Conservation (phyloP, 2,329 filamentous ascomycete species). For the Drechslerella coelobrocha region DNA sequence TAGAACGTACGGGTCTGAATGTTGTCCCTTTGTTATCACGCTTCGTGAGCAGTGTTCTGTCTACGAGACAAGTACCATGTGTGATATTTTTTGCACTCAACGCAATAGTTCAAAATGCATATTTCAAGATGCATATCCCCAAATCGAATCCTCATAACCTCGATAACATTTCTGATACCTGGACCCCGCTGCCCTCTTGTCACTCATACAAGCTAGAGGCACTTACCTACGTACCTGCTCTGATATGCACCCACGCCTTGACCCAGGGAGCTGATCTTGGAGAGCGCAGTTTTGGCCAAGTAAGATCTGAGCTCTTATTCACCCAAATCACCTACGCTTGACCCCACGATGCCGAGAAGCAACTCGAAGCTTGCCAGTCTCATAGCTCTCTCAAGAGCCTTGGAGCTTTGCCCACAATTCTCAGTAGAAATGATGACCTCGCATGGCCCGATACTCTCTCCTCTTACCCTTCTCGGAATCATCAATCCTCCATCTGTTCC, state of each 20-base stretch:
- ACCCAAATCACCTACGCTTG: background rate
- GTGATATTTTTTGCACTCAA: constrained; percentile 26
- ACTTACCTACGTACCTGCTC: too few species aligned
- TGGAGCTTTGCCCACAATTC: background rate
- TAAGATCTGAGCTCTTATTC: too few species aligned
- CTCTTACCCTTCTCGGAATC: background rate
- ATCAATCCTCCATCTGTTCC: background rate
- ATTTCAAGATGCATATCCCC: background rate
- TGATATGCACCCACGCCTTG: too few species aligned
- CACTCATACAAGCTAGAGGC: too few species aligned
- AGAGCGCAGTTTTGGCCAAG: too few species aligned
- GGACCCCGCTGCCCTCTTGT: too few species aligned
- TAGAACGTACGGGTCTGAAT: background rate
- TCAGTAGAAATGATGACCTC: background rate
- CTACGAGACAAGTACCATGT: background rate
- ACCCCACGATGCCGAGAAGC: background rate
- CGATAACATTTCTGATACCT: too few species aligned
- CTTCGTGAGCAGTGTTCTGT: too few species aligned
- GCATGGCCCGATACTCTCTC: background rate
- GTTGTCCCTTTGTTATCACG: constrained; percentile 33
- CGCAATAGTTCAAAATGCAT: constrained; percentile 5
- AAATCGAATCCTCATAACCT: background rate
- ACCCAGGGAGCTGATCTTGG: too few species aligned
- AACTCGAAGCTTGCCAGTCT: background rate
- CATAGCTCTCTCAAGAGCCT: background rate